phyloP scores from a whole-genome alignment of 768 basidiomycete genomes.

The Boletus sp. region DNA sequence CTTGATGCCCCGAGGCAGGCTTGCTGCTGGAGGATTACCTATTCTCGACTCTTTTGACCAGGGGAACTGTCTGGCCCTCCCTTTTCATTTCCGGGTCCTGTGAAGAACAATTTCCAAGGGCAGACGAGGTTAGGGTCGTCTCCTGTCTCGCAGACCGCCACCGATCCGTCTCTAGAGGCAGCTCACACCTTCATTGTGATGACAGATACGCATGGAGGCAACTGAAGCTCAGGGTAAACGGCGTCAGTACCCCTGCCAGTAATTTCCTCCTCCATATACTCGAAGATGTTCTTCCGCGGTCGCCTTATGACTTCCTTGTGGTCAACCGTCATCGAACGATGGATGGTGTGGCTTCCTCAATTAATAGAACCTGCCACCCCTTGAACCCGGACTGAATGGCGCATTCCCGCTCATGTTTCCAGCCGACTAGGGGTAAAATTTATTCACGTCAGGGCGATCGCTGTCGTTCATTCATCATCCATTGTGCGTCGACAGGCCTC shows the following conservation, averaged over 20 bases:
- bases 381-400: not conserved
- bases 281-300: constrained; percentile 17
- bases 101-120: constrained; percentile 15
- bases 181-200: constrained; percentile 13
- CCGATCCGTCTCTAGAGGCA: not conserved
- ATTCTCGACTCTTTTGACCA: constrained; percentile 2
- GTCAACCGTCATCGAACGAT: constrained; percentile 7
- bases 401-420: constrained; percentile 14
- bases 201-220: constrained; percentile 11
- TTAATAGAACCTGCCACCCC: constrained; percentile 22
- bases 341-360: constrained; percentile 7
- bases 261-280: constrained; percentile 13
- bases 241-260: constrained; percentile 5
- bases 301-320: constrained; percentile 29
- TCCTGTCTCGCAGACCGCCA: constrained; percentile 18
- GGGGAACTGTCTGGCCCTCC: constrained; percentile 1
- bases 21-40: constrained; percentile 9
- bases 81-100: constrained; percentile 27
- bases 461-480: constrained; percentile 20
- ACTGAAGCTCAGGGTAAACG: constrained; percentile 9
- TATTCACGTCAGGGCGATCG: constrained; percentile 12
- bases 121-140: constrained; percentile 10
- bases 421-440: constrained; percentile 3
- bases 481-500: not conserved
- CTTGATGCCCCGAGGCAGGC: constrained; percentile 17